These are phyloP conservation scores for Agrocybe pediades DNA, from an alignment of 768 basidiomycete species.

Conservation along the genomic window DNA sequence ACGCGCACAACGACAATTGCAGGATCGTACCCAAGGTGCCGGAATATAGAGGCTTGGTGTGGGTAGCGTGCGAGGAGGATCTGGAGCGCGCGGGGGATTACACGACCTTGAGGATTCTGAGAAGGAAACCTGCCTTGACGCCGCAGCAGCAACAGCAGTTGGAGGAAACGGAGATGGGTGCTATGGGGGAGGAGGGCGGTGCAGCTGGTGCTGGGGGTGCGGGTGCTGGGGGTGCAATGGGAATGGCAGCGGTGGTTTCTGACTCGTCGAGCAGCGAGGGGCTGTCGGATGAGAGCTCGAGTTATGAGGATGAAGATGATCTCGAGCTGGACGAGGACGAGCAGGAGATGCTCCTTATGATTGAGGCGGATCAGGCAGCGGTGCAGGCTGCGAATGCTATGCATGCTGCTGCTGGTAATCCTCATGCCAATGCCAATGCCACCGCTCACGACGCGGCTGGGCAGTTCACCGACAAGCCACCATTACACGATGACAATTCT, in stretches of 20 bases:
- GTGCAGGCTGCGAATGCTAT: background rate
- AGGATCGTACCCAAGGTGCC: constrained; percentile 33
- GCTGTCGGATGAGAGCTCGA: background rate
- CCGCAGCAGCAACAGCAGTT: background rate
- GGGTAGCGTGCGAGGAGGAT: constrained; percentile 82
- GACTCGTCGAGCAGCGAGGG: constrained; percentile 5
- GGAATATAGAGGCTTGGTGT: constrained; percentile 73
- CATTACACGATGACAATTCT: background rate
- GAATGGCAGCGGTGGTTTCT: constrained; percentile 12
- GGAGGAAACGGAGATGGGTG: background rate
- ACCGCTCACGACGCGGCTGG: background rate
- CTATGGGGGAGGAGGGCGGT: background rate
- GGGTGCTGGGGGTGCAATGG: background rate
- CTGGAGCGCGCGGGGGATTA: constrained; percentile 36
- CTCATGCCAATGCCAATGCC: background rate
- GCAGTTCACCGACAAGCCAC: background rate
- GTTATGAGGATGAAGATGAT: constrained; percentile 30
- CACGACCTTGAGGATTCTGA: constrained; percentile 33
- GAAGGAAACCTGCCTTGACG: constrained; percentile 27
- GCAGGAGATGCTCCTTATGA: constrained; percentile 7
- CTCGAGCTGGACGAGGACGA: constrained; percentile 19
- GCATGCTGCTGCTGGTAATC: background rate
- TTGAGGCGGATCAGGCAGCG: background rate
- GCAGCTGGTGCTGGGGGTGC: background rate
- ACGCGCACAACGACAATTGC: constrained; percentile 2